Evolutionary conservation across 2,329 filamentous ascomycete species (phyloP), one percentile per base, ranked within the genome.

Genomic region (Talaromyces atroroseus): DNA sequence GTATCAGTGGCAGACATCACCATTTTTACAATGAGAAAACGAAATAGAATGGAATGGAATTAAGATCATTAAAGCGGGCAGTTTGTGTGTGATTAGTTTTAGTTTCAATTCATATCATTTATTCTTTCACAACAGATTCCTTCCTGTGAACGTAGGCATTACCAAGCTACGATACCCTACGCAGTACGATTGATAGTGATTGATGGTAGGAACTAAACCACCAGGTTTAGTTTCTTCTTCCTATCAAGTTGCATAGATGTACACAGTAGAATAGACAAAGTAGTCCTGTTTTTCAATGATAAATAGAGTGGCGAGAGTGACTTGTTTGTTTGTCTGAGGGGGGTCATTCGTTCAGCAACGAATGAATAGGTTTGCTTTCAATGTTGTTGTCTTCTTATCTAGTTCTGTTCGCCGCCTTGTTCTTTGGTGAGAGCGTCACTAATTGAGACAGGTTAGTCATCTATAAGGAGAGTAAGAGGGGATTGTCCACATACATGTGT

Each of bases 401-500:
- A 75, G 58, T 76, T 71, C 24, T 74, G 68, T 77, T 90, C 85
- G 71, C 86, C 85, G 62, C 84, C 83, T 75, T 87, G 82, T 50
- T 84, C 78, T 75, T 82, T 86, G 74, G 88, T 89, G 67, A 94
- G 79, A 63, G 90, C 86, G 66, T 94, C 86, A 70, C 89, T 94
- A n/a, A 67, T 34, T 53, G 14, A 52, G 10, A 36, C 34, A 18
- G 18, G 52, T 66, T 47, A 65, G 62, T 44, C 12, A 20, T 24
- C 11, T 34, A 11, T 16, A 51, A 2, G 20, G n/a, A 23, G 38
- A 18, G 21, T 26, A 47, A 42, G 6, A 23, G 2, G 32, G 52
- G 45, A 49, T 44, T 45, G 49, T 53, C 76, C 87, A 8, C 26
- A 70, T 77, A 94, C 90, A 96, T 91, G 82, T 95, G 89, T 69